Percentiles rank a stretch among this genome's conserved stretches.
These are phyloP conservation scores for Hymenoscyphus linearis DNA, from an alignment of 2,329 filamentous ascomycete genomes.

Conservation along the genomic window DNA sequence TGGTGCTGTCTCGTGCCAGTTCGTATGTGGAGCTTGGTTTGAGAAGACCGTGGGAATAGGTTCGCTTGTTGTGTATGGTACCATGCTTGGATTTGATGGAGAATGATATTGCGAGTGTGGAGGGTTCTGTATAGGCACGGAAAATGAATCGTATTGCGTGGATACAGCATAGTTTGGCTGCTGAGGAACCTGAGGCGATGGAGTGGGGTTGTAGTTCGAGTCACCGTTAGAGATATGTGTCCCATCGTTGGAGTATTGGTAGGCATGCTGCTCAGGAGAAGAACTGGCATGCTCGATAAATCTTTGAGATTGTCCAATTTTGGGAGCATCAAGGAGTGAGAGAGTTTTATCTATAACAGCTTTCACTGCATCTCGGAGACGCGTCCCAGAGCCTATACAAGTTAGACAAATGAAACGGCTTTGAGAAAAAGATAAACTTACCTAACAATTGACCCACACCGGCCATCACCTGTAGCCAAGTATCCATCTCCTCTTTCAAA, in stretches of 20 bases:
- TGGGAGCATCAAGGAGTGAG: conserved; percentile 36
- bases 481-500: conserved; percentile 63
- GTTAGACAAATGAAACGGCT: conserved; percentile 7
- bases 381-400: conserved; percentile 39
- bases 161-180: neutral
- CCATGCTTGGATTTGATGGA: neutral
- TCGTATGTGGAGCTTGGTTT: neutral
- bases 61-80: neutral
- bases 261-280: neutral
- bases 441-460: conserved; percentile 63
- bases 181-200: neutral
- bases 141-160: neutral
- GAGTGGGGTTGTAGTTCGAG: conserved; percentile 5
- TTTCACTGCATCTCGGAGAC: conserved; percentile 43
- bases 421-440: conserved; percentile 36
- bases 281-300: neutral
- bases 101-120: neutral
- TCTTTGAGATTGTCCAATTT: neutral
- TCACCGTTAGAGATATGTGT: neutral
- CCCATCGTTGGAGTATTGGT: neutral
- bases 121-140: neutral
- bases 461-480: conserved; percentile 63
- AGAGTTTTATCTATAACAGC: conserved; percentile 44
- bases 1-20: neutral
- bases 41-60: neutral